phyloP scores from a whole-genome alignment of 2,329 filamentous ascomycete species.

The Calcarisporium arbuscula region DNA sequence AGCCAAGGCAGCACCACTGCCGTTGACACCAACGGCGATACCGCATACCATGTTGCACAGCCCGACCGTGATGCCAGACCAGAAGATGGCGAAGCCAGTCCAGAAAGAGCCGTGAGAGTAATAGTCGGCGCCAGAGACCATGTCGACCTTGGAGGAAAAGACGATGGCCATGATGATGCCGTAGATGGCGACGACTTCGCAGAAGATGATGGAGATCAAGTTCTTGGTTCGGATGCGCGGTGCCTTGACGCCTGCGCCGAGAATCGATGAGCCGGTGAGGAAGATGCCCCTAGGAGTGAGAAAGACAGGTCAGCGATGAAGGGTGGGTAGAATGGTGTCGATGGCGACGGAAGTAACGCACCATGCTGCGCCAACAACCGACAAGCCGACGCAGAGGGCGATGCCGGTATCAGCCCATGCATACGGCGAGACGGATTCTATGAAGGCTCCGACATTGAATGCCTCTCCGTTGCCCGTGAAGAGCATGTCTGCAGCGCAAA shows the following conservation, averaged over 20 bases:
- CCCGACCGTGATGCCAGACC: slow-evolving; percentile 90
- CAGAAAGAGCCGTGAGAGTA: slow-evolving; percentile 80
- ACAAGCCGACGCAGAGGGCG: slow-evolving; percentile 88
- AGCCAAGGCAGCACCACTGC: slow-evolving; percentile 89
- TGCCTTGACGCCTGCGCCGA: slow-evolving; percentile 92
- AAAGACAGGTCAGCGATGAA: background rate
- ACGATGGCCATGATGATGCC: slow-evolving; percentile 99
- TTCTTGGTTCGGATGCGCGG: slow-evolving; percentile 99
- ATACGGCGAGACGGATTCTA: slow-evolving; percentile 90
- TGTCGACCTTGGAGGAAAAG: slow-evolving; percentile 81
- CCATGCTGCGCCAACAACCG: slow-evolving; percentile 96
- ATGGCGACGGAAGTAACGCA: slow-evolving; percentile 35
- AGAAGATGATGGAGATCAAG: slow-evolving; percentile 99
- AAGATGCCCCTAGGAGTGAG: slow-evolving; percentile 79
- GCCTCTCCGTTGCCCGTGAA: slow-evolving; percentile 93
- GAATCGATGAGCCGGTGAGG: slow-evolving; percentile 94
- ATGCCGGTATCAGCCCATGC: slow-evolving; percentile 91
- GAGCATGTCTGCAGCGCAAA: slow-evolving; percentile 72
- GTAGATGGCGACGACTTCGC: slow-evolving; percentile 99
- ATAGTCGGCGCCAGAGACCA: slow-evolving; percentile 56
- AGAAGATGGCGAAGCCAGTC: slow-evolving; percentile 92
- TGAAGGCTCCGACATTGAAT: slow-evolving; percentile 94
- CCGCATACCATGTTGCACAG: slow-evolving; percentile 95
- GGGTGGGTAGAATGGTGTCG: background rate
- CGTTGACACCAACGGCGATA: slow-evolving; percentile 95